Evolutionary conservation across 768 basidiomycete genomes (phyloP), one percentile per base, ranked within the genome.

Genomic region (Pseudohyphozyma bogoriensis): DNA sequence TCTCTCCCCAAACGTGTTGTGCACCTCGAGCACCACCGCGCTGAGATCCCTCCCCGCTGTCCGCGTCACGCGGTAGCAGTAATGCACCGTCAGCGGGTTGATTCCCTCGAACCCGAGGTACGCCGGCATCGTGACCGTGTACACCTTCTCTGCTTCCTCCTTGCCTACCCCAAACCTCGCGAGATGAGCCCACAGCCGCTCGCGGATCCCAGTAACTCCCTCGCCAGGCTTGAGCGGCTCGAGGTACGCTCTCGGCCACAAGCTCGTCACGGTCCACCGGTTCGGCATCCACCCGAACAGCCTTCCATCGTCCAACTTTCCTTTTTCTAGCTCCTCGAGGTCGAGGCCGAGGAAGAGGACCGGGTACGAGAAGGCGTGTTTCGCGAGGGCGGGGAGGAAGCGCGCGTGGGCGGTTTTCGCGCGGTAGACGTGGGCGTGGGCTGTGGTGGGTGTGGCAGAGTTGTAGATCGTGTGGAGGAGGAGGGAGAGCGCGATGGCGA

Each of bases 71-170:
- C 75, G 69, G 68, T 86, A 86, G 68, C 81, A 79, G 63, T 81
- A 85, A 71, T 85, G 85, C 29, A 84, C 80, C 1, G 82, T 82
- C 45, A 86, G 72, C 0, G 85, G 85, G 60, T 86, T 86, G 55
- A 85, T 83, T 0, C 83, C 85, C 68, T 84, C 82, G 54, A 77
- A 79, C 0, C 85, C 85, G 32, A 83, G 59, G 54, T 81, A 80
- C 55, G 79, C 81, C 4, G 85, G 85, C 82, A 85, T 85, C 3
- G 85, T 84, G 73, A 86, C 74, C 76, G 86, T 79, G 83, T 84
- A 88, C 0, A 80, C 78, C 59, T 81, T 81, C 9, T 77, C 73
- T 8, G 84, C 51, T 1, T 58, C 40, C 31, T 40, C 20, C 53
- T 20, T 54, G 32, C 3, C 50, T 28, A 54, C 39, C 26, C 51